These are phyloP conservation scores for Gliomastix tumulicola DNA, from an alignment of 2,329 filamentous ascomycete genomes.

Conservation along the genomic window DNA sequence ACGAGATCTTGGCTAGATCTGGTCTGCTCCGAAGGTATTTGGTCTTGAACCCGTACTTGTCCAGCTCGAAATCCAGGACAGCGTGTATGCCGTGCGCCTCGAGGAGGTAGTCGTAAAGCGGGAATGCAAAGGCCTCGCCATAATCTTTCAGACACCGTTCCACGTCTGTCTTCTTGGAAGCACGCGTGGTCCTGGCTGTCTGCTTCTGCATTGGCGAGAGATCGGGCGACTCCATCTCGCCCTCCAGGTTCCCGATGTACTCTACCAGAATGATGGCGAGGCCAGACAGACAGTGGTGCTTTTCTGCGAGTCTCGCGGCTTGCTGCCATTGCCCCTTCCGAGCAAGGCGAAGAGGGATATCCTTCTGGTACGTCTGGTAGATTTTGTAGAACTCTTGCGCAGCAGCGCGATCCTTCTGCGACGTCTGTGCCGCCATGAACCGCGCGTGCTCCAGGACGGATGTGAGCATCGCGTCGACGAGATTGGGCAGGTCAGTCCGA, in stretches of 20 bases:
- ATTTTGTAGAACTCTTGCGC: slow-evolving; percentile 38
- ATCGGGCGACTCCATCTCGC: slow-evolving; percentile 15
- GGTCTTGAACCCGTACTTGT: slow-evolving; percentile 66
- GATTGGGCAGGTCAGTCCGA: slow-evolving; percentile 36
- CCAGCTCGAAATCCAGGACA: slow-evolving; percentile 64
- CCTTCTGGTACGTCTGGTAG: slow-evolving; percentile 42
- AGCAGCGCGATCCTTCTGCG: slow-evolving; percentile 26
- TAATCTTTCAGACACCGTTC: slow-evolving; percentile 56
- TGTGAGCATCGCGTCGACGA: slow-evolving; percentile 49
- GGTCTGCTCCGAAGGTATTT: slow-evolving; percentile 68
- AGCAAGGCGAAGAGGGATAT: slow-evolving; percentile 46
- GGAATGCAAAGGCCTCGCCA: slow-evolving; percentile 61
- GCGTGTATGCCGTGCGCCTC: slow-evolving; percentile 56
- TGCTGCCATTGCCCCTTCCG: slow-evolving; percentile 50
- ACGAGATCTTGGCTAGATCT: slow-evolving; percentile 71
- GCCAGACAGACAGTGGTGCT: slow-evolving; percentile 46
- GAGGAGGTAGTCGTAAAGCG: slow-evolving; percentile 75
- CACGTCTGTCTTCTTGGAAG: slow-evolving; percentile 34
- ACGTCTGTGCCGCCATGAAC: slow-evolving; percentile 38
- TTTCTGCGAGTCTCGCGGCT: slow-evolving; percentile 50
- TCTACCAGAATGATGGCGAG: slow-evolving; percentile 50
- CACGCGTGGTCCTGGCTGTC: slow-evolving; percentile 23
- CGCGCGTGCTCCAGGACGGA: slow-evolving; percentile 45
- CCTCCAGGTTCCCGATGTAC: slow-evolving; percentile 36
- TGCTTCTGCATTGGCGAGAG: slow-evolving; percentile 18